phyloP scores from a whole-genome alignment of 176 grass and related monocot genomes.

The Aegilops longissima region DNA sequence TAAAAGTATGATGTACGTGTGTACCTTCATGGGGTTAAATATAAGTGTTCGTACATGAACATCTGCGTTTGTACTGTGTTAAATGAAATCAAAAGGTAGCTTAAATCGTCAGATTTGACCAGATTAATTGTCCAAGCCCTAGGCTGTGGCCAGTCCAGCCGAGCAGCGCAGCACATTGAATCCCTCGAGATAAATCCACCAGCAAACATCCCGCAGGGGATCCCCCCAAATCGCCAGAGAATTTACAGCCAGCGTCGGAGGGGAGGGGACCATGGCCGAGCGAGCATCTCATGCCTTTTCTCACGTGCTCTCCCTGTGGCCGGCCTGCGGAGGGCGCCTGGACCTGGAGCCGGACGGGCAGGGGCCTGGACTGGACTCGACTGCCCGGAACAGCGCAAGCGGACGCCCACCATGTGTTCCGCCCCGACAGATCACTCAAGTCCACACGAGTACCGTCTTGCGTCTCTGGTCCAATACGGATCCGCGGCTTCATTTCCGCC shows the following conservation, averaged over 20 bases:
- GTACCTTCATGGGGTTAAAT: too few relatives aligned
- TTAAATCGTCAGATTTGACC: too few relatives aligned
- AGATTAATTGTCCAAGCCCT: too few relatives aligned
- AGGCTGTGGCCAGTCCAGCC: too few relatives aligned
- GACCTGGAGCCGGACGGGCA: background rate
- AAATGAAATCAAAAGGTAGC: too few relatives aligned
- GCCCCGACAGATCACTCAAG: too few relatives aligned
- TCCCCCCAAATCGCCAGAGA: background rate
- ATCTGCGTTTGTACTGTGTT: too few relatives aligned
- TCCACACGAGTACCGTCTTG: too few relatives aligned
- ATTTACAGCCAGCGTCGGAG: constrained; percentile 36
- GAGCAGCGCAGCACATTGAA: background rate
- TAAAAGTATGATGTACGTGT: too few relatives aligned
- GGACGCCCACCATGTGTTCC: background rate
- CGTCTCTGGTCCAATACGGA: too few relatives aligned
- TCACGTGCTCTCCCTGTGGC: background rate
- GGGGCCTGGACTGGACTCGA: background rate
- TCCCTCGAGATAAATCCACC: background rate
- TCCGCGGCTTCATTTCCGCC: too few relatives aligned
- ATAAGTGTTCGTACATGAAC: too few relatives aligned
- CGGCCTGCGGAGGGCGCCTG: background rate
- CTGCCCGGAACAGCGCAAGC: background rate
- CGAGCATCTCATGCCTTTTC: constrained; percentile 29
- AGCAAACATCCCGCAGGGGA: background rate
- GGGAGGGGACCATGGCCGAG: background rate